Percentiles rank a stretch among this genome's conserved stretches.
Evolutionary conservation across 768 basidiomycete species (phyloP).

Genomic region (Lentinula detonsa): DNA sequence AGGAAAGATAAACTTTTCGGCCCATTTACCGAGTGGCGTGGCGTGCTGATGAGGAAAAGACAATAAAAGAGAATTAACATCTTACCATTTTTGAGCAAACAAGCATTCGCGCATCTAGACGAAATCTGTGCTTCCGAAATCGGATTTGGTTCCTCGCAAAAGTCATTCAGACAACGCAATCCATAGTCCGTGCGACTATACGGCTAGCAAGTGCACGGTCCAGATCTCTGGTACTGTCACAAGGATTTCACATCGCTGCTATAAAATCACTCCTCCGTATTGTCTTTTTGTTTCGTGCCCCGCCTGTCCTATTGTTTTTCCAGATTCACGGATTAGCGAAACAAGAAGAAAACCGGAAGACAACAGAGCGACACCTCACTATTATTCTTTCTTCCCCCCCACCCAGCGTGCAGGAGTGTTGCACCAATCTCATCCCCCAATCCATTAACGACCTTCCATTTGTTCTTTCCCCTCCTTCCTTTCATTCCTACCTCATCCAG

Average conservation of each 20-base stretch:
- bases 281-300: conserved; percentile 55
- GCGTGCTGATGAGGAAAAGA: conserved; percentile 24
- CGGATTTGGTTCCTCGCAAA: conserved; percentile 17
- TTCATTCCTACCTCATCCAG: conserved; percentile 19
- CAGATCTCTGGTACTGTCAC: conserved; percentile 31
- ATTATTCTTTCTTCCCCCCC: conserved; percentile 29
- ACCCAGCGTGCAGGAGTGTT: conserved; percentile 29
- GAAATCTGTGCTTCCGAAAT: conserved; percentile 25
- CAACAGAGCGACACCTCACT: conserved; percentile 43
- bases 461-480: conserved; percentile 19
- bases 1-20: conserved; percentile 23
- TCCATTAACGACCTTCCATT: conserved; percentile 15
- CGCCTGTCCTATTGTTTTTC: conserved; percentile 61
- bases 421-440: conserved; percentile 25
- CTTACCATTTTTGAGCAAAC: conserved; percentile 30
- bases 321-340: conserved; percentile 33
- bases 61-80: conserved; percentile 34
- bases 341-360: conserved; percentile 42
- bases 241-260: conserved; percentile 25
- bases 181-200: not conserved
- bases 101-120: conserved; percentile 33
- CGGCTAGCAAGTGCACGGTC: conserved; percentile 19
- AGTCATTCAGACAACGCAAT: not conserved
- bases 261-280: conserved; percentile 52
- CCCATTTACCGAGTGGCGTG: conserved; percentile 22